phyloP scores from a whole-genome alignment of 2,329 filamentous ascomycete genomes.

The Colletotrichum sp. region DNA sequence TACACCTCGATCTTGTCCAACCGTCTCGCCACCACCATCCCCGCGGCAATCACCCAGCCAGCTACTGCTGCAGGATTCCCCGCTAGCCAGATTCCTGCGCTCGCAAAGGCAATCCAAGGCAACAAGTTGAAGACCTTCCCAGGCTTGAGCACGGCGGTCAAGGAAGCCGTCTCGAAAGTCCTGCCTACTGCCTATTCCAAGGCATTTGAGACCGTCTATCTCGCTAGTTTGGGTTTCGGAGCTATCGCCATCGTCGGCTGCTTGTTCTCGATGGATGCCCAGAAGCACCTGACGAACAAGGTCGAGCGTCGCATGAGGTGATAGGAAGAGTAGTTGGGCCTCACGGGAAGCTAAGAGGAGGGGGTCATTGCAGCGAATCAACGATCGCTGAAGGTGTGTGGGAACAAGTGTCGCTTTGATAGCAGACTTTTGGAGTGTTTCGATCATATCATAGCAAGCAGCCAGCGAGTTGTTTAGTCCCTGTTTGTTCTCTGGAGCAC shows the following conservation, averaged over 20 bases:
- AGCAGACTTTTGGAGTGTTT: background rate
- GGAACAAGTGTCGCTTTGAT: background rate
- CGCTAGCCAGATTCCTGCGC: constrained; percentile 31
- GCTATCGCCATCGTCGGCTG: constrained; percentile 40
- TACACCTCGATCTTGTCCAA: constrained; percentile 44
- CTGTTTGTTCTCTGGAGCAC: background rate
- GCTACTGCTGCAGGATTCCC: constrained; percentile 41
- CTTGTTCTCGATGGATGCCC: constrained; percentile 38
- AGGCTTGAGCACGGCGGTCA: constrained; percentile 34
- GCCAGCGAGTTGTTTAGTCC: background rate
- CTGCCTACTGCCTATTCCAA: constrained; percentile 40
- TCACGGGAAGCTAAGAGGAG: no score
- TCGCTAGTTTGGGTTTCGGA: constrained; percentile 41
- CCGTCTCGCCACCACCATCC: constrained; percentile 38
- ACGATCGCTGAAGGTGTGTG: background rate
- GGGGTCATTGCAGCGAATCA: background rate
- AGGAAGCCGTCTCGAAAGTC: constrained; percentile 32
- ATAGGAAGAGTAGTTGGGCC: background rate
- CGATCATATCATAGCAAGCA: background rate
- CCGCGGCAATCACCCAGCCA: constrained; percentile 34
- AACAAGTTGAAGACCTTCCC: constrained; percentile 37
- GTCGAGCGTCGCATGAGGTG: constrained; percentile 38
- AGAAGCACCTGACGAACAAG: constrained; percentile 36
- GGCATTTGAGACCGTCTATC: constrained; percentile 45
- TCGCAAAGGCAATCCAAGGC: constrained; percentile 35